phyloP scores from a whole-genome alignment of 202 grass and related monocot species.

The Miscanthus sacchariflorus region DNA sequence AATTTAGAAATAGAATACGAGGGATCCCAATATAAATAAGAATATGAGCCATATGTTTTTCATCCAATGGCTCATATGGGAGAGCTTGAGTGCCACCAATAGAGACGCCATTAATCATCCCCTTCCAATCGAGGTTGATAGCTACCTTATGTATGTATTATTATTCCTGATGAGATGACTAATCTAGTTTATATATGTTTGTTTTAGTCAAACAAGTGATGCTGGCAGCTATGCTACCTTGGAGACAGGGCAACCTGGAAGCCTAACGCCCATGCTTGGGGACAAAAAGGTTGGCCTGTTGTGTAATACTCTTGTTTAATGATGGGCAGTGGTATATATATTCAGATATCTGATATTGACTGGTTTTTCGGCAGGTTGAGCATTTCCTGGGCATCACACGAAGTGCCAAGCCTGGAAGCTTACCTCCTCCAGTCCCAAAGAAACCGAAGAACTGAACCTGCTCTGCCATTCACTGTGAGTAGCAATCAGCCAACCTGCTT shows the following conservation, averaged over 20 bases:
- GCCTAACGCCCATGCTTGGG: conserved; percentile 79
- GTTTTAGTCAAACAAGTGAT: conserved; percentile 75
- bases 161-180: conserved; percentile 9
- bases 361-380: conserved; percentile 62
- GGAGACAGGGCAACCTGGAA: conserved; percentile 79
- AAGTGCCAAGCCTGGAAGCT: conserved; percentile 57
- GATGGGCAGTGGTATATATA: conserved; percentile 19
- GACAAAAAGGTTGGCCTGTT: conserved; percentile 73
- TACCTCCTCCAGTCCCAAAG: conserved; percentile 67
- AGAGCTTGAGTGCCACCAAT: background rate
- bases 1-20: background rate
- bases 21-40: background rate
- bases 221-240: conserved; percentile 76
- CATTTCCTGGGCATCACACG: conserved; percentile 84
- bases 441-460: conserved; percentile 70
- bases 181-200: conserved; percentile 17
- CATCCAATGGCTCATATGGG: background rate
- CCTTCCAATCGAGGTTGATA: background rate
- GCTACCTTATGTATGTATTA: background rate
- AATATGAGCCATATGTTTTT: background rate
- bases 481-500: conserved; percentile 35
- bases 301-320: conserved; percentile 17
- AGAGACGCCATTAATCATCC: background rate
- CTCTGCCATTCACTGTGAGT: conserved; percentile 33
- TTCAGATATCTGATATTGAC: conserved; percentile 16